phyloP scores from a whole-genome alignment of 768 basidiomycete species.

The Myochromella boudieri region DNA sequence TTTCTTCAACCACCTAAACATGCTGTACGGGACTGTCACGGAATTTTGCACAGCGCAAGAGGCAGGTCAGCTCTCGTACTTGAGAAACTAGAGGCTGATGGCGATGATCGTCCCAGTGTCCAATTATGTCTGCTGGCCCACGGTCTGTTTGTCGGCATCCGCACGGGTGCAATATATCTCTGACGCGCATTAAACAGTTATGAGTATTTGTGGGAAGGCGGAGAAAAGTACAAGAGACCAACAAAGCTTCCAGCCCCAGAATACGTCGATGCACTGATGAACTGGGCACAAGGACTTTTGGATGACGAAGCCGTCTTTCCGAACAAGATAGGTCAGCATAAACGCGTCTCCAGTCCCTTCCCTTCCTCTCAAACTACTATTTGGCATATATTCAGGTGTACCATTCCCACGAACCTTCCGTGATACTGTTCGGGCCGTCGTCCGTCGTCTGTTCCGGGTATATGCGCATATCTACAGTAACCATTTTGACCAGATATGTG shows the following conservation, averaged over 20 bases:
- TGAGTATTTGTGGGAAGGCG: constrained; percentile 95
- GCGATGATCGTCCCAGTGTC: constrained; percentile 55
- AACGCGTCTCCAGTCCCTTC: not conserved
- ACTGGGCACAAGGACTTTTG: constrained; percentile 91
- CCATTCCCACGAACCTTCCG: constrained; percentile 90
- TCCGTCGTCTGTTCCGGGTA: constrained; percentile 90
- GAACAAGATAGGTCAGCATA: constrained; percentile 79
- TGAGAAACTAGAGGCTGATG: not conserved
- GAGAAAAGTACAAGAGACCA: constrained; percentile 80
- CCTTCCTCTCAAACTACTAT: not conserved
- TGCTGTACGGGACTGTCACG: constrained; percentile 97
- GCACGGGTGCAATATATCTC: not conserved
- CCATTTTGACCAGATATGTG: constrained; percentile 98
- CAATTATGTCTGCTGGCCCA: constrained; percentile 96
- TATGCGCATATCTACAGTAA: constrained; percentile 99
- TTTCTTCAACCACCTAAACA: constrained; percentile 99
- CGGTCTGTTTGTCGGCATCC: constrained; percentile 47
- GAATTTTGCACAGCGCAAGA: constrained; percentile 97
- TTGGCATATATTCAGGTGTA: constrained; percentile 54
- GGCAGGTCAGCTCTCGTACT: constrained; percentile 36
- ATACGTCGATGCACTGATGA: constrained; percentile 98
- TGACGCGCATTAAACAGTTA: constrained; percentile 49
- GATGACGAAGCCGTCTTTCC: constrained; percentile 95
- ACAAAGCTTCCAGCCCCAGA: constrained; percentile 95
- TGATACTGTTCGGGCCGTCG: constrained; percentile 88